Evolutionary conservation across 2,329 filamentous ascomycete species (phyloP), one percentile per base, ranked within the genome.

Genomic region (Pseudohalonectria lignicola): DNA sequence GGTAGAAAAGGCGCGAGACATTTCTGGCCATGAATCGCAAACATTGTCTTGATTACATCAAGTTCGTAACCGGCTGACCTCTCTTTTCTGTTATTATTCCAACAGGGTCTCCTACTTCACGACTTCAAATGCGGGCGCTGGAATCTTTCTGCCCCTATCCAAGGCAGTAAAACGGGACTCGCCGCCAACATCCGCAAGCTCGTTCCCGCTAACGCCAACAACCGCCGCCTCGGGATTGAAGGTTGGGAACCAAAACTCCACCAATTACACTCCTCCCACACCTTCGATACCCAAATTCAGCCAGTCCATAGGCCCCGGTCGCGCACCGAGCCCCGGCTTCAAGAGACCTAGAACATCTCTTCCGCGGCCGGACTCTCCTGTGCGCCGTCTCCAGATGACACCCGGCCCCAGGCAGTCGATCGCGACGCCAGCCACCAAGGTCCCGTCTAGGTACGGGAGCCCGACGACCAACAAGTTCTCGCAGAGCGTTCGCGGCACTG

Each of bases 111-210:
- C 67, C 25, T 98, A 98, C 62, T 98, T 98, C 57, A 71, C 68
- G 26, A 94, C 92, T 10, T 71, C 72, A 3, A 63, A 80, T 17
- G 75, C 85, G 1, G 86, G 86, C 44, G 79, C 92, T 3, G 92
- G 92, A 43, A 96, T 98, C 52, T 98, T 98, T 55, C 71, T 98
- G 12, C 92, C 92, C 4, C 66, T 92, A 13, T 76, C 80, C 56
- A 92, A 93, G 57, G 85, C 85, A 25, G 70, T 73, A 53, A 83
- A 74, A 58, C 80, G 76, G 53, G 74, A 73, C 36, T 76, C 73
- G 30, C 68, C 69, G 17, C 60, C 64, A 12, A 63, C 67, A 21
- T 65, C 73, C 28, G 49, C 49, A 19, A 62, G 64, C 36, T 64
- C 70, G 6, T 72, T 74, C 45, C 74, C 82, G 7, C 65, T 73